Evolutionary conservation across 371 early-diverging fungal species (phyloP), one percentile per base, ranked within the genome.

Genomic region (Apophysomyces ossiformis): DNA sequence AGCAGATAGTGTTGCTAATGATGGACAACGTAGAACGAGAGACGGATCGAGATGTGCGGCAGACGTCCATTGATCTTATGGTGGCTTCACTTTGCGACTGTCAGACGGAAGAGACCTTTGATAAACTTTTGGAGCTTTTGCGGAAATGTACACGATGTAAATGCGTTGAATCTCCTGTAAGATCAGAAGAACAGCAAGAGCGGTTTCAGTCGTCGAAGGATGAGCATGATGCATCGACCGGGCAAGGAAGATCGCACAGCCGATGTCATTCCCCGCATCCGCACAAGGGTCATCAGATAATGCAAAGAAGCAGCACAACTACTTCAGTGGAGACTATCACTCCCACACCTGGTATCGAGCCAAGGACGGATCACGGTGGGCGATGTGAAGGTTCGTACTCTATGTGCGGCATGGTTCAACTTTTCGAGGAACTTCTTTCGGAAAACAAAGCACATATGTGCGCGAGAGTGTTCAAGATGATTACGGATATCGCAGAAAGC

Each of bases 1-100:
- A 74, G 44, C 72, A 71, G 7, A 80, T 90, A 9, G 80, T 92
- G 13, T 72, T 86, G 62, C 85, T 88, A 9, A 75, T 89, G 62
- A 79, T 90, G 60, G 81, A 79, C n/a, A 72, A 66, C 44, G 73
- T 90, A 5, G 73, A 72, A 15, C 66, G 66, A 5, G 92, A 92
- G 63, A 79, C 75, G 5, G 83, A 90, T 61, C 57, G 56, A 1
- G 69, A 69, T 11, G 66, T 92, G 8, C 78, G 86, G 2, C 83
- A 82, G 16, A 71, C 69, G 37, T 72, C 84, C 1, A 73, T 87
- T 13, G 77, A 73, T 32, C 74, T 92, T 7, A 64, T 92, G 37
- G 78, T 83, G n/a, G 65, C 67, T 0, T 75, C 72, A 0, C 58
- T 78, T 9, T 67, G 65, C 7, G 81, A 81, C 58, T 79, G 78